Evolutionary conservation across 345 rosid species (phyloP).

Genomic region (Schrenkiella parvula): DNA sequence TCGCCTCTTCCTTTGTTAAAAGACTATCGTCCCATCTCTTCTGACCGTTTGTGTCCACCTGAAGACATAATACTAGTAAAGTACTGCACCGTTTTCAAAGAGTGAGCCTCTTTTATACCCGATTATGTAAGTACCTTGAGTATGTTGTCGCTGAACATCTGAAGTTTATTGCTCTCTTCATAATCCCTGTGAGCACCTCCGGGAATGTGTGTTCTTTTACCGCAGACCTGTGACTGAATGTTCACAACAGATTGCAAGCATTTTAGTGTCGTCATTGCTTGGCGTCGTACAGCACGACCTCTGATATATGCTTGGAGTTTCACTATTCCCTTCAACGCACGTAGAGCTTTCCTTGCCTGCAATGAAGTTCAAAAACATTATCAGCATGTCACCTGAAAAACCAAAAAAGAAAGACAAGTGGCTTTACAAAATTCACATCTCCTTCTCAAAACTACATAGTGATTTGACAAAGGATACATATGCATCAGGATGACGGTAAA

Average conservation of each 20-base stretch:
- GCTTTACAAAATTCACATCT: not conserved
- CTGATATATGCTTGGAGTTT: conserved; percentile 88
- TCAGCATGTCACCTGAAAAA: not conserved
- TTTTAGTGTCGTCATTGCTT: conserved; percentile 71
- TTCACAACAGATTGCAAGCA: conserved; percentile 79
- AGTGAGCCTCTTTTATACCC: not conserved
- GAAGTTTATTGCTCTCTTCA: conserved; percentile 44
- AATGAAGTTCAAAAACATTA: conserved; percentile 1
- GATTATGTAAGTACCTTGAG: conserved; percentile 37
- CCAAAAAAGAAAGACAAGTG: not conserved
- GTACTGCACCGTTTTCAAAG: not conserved
- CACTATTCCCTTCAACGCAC: conserved; percentile 89
- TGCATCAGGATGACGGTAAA: not conserved
- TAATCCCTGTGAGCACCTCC: conserved; percentile 32
- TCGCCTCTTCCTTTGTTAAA: conserved; percentile 73
- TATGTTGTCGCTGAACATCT: conserved; percentile 47
- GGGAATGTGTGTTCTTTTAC: conserved; percentile 46
- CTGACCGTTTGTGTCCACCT: conserved; percentile 62
- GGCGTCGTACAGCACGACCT: conserved; percentile 75
- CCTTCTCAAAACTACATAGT: not conserved
- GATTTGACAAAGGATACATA: not conserved
- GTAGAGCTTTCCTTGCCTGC: conserved; percentile 87
- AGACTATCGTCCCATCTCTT: conserved; percentile 86
- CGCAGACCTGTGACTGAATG: conserved; percentile 67
- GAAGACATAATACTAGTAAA: conserved; percentile 9